Evolutionary conservation across 2,329 filamentous ascomycete species (phyloP), one percentile per base, ranked within the genome.

Genomic region (Amylocarpus encephaloides): DNA sequence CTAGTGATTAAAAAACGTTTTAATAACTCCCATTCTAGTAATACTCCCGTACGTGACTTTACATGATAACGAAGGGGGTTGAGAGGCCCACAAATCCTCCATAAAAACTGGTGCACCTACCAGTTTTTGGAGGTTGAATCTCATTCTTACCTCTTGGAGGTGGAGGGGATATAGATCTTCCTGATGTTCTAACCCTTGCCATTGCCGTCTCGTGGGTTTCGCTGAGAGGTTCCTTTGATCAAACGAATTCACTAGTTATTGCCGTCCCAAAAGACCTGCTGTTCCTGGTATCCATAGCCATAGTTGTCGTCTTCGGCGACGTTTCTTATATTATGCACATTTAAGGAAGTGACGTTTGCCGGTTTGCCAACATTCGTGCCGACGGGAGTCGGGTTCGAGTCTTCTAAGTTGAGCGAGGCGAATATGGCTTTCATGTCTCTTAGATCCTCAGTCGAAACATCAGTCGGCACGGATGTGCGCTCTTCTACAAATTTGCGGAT

Each of bases 401-500:
- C 57, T 43, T 72, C 70, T 7, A 89, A 63, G 47, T 78, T 73
- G 66, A 85, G 70, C 48, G 75, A 82, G 42, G 78, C 75, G 59
- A 90, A 91, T 19, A 94, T 75, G 32, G 85, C 80, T 56, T 82
- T 83, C 68, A 93, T 82, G 60, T 92, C 85, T 41, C 82, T 79
- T 16, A 93, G 68, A 58, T 84, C 85, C 62, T 88, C 82, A 6
- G 74, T 72, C 52, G 79, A 76, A 2, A 75, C 69, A 15, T 76
- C 74, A n/a, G 74, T 72, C 0, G 78, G 79, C 16, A 73, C 79
- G 6, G 78, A 72, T 52, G 81, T 86, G 43, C 88, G 80, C 57
- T 93, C 88, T 59, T 88, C 83, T 26, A 90, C 88, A 68, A 95
- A 91, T 38, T 81, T 78, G 16, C 91, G 85, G 54, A 95, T 83